These are phyloP conservation scores for Trichosporon asahii DNA, from an alignment of 1,284 basidiomycete genomes.

Conservation along the genomic window DNA sequence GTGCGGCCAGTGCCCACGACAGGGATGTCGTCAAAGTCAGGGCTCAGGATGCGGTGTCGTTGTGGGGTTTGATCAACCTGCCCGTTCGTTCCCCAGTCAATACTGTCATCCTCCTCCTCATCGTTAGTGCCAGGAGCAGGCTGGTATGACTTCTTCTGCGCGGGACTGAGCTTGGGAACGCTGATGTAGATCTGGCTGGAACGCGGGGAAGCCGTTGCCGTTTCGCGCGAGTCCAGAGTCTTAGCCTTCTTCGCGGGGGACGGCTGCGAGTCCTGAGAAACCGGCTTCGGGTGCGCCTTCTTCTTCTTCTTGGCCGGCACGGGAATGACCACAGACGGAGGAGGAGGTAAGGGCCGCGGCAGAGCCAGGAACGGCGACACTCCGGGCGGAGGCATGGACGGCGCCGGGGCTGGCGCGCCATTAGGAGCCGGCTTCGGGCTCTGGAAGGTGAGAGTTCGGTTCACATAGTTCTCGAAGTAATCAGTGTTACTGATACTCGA, in stretches of 20 bases:
- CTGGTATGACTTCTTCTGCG: conserved; percentile 7
- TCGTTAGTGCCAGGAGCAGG: conserved; percentile 18
- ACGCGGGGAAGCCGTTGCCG: background rate
- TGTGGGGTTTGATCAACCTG: conserved; percentile 20
- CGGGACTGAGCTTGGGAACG: conserved; percentile 10
- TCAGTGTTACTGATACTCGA: conserved; percentile 12
- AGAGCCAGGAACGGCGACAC: background rate
- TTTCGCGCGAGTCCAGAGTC: background rate
- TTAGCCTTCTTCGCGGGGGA: conserved; percentile 14
- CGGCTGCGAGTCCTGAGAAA: background rate
- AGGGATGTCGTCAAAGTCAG: conserved; percentile 7
- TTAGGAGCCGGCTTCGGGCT: conserved; percentile 14
- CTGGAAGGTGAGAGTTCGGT: conserved; percentile 18
- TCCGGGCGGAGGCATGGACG: background rate
- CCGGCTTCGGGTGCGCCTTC: background rate
- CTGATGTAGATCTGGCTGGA: conserved; percentile 4
- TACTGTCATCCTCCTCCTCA: conserved; percentile 39
- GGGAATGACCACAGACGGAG: background rate
- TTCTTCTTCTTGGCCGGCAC: background rate
- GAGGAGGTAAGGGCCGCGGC: background rate
- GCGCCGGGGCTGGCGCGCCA: background rate
- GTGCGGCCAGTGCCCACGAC: conserved; percentile 48
- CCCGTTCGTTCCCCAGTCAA: conserved; percentile 37
- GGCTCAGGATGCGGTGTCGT: conserved; percentile 18
- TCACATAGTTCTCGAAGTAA: conserved; percentile 26